A percentile compares a stretch with the other conserved stretches of the same genome.
Evolutionary conservation across 345 rosid species (phyloP).

Genomic region (Psidium guajava): DNA sequence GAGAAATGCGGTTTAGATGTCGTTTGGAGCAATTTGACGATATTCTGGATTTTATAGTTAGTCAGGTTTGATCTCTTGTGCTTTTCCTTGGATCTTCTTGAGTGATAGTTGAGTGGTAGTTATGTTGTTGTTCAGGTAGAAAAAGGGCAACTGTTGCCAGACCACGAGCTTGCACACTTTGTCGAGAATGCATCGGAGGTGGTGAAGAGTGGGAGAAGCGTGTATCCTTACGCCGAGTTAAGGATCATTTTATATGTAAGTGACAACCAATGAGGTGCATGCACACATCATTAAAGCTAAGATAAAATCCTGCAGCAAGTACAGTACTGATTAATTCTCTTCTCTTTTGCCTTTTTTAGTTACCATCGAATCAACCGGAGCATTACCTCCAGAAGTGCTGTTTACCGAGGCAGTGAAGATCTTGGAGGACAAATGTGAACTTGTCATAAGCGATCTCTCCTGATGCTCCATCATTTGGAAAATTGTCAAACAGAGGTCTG

Average conservation of each 20-base stretch:
- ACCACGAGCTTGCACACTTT: slow-evolving; percentile 76
- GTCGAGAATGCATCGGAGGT: slow-evolving; percentile 76
- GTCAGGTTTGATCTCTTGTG: background rate
- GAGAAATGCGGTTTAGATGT: background rate
- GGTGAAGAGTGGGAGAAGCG: slow-evolving; percentile 46
- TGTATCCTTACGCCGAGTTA: slow-evolving; percentile 55
- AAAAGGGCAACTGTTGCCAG: slow-evolving; percentile 70
- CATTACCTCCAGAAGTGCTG: slow-evolving; percentile 67
- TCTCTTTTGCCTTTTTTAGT: slow-evolving; percentile 29
- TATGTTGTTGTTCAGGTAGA: slow-evolving; percentile 34
- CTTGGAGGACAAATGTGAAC: slow-evolving; percentile 74
- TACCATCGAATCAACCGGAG: slow-evolving; percentile 82
- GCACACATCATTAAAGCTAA: background rate
- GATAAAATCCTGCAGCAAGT: background rate
- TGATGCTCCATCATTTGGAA: slow-evolving; percentile 9
- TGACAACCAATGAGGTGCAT: background rate
- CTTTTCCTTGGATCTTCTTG: background rate
- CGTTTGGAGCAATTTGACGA: background rate
- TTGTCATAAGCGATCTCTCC: slow-evolving; percentile 59
- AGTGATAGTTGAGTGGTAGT: background rate
- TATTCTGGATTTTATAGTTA: background rate
- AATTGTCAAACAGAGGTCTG: background rate
- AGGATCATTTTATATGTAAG: slow-evolving; percentile 86
- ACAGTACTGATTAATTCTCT: background rate
- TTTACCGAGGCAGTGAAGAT: slow-evolving; percentile 90